These are phyloP conservation scores for Epichloe typhina DNA, from an alignment of 2,329 filamentous ascomycete species.

Conservation along the genomic window DNA sequence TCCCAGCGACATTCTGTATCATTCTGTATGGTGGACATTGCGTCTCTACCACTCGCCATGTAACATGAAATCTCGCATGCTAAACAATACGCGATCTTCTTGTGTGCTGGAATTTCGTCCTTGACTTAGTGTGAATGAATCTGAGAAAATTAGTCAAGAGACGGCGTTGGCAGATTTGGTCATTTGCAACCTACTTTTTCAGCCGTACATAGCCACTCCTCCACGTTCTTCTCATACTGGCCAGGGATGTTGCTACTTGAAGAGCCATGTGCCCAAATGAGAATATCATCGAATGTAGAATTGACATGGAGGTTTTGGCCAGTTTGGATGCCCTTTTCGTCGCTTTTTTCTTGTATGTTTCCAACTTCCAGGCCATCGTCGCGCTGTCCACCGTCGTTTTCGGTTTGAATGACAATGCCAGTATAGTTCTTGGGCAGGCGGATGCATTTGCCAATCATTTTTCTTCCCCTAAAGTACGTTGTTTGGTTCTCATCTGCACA, in stretches of 20 bases:
- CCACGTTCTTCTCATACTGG: conserved; percentile 58
- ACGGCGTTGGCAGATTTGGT: background rate
- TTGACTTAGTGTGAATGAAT: background rate
- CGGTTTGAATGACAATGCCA: conserved; percentile 42
- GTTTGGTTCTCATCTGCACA: conserved; percentile 35
- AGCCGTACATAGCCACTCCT: conserved; percentile 70
- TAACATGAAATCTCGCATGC: background rate
- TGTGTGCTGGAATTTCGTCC: background rate
- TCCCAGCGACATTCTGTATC: background rate
- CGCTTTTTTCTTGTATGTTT: conserved; percentile 14
- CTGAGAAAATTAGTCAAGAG: background rate
- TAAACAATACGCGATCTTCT: background rate
- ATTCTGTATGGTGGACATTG: background rate
- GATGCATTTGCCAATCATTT: conserved; percentile 55
- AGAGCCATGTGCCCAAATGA: conserved; percentile 75
- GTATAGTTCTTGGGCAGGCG: conserved; percentile 59
- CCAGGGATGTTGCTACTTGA: conserved; percentile 49
- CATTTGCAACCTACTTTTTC: conserved; percentile 37
- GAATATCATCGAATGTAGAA: conserved; percentile 56
- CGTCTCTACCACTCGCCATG: background rate
- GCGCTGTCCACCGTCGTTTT: conserved; percentile 22
- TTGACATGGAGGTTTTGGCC: conserved; percentile 29
- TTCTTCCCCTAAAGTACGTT: conserved; percentile 68
- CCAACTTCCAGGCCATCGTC: conserved; percentile 14
- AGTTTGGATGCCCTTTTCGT: conserved; percentile 14